phyloP scores from a whole-genome alignment of 2,329 filamentous ascomycete species.

The Diaporthe ilicicola region DNA sequence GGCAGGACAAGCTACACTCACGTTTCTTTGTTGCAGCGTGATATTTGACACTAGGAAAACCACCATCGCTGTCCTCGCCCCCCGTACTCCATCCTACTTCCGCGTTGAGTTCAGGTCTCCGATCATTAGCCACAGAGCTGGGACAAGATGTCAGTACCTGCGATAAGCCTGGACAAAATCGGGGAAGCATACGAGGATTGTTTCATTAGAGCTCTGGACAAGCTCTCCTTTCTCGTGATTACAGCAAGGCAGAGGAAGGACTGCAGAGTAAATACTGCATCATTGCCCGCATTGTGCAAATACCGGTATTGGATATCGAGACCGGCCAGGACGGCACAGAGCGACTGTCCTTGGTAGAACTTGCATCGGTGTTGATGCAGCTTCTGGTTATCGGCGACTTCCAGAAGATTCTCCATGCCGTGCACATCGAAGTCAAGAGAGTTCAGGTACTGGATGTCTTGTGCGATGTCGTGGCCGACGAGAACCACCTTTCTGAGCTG shows the following conservation, averaged over 20 bases:
- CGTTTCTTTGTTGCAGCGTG: conserved; percentile 13
- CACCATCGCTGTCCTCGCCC: conserved; percentile 45
- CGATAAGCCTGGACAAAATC: not conserved
- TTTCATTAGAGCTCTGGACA: conserved; percentile 31
- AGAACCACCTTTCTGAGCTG: conserved; percentile 67
- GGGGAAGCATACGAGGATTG: conserved; percentile 12
- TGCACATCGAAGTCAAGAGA: conserved; percentile 70
- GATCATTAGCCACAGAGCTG: not conserved
- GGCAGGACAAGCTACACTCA: conserved; percentile 7
- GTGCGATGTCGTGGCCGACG: conserved; percentile 76
- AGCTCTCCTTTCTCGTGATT: conserved; percentile 41
- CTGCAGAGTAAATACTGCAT: conserved; percentile 81
- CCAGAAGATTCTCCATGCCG: conserved; percentile 63
- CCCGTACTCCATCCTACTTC: conserved; percentile 44
- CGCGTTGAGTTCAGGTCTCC: conserved; percentile 34
- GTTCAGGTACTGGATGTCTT: conserved; percentile 75
- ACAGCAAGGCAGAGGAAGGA: conserved; percentile 72
- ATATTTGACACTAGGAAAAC: conserved; percentile 24
- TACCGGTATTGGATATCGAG: conserved; percentile 70
- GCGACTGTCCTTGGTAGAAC: conserved; percentile 59
- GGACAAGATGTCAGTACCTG: not conserved
- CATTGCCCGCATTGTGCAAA: conserved; percentile 90
- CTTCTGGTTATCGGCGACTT: conserved; percentile 75
- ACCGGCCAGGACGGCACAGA: conserved; percentile 69
- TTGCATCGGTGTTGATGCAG: conserved; percentile 73